These are phyloP conservation scores for Penicillium sp. DNA, from an alignment of 2,329 filamentous ascomycete species.

Conservation along the genomic window DNA sequence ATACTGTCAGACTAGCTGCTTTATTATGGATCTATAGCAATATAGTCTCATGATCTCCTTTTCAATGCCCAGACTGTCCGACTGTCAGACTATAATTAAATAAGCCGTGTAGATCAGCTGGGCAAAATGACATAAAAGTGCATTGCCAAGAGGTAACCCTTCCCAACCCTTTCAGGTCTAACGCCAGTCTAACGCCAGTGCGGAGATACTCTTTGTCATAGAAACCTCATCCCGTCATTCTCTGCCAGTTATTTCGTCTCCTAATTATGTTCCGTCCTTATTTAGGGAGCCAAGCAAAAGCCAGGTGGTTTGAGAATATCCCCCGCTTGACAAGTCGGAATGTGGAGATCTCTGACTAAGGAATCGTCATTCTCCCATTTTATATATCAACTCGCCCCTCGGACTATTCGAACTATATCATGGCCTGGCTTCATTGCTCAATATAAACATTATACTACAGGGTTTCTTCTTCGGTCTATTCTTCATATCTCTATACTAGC, in stretches of 20 bases:
- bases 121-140: slow-evolving; percentile 7
- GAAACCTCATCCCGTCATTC: background rate
- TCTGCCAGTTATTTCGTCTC: background rate
- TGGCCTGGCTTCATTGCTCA: background rate
- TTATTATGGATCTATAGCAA: background rate
- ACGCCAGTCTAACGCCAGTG: background rate
- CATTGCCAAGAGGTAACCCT: slow-evolving; percentile 8
- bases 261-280: background rate
- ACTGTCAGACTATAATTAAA: background rate
- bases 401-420: slow-evolving; percentile 2
- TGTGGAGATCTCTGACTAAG: slow-evolving; percentile 12
- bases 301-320: slow-evolving; percentile 13
- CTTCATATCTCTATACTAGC: background rate
- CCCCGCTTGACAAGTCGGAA: slow-evolving; percentile 10
- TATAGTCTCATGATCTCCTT: background rate
- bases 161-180: background rate
- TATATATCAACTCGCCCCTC: slow-evolving; percentile 2
- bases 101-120: background rate
- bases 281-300: background rate
- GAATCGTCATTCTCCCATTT: background rate
- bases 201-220: slow-evolving; percentile 8
- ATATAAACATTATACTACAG: background rate
- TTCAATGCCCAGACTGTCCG: background rate
- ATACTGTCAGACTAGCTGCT: background rate
- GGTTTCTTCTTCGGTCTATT: no score